Evolutionary conservation across 345 rosid species (phyloP).

Genomic region (Populus euphratica): DNA sequence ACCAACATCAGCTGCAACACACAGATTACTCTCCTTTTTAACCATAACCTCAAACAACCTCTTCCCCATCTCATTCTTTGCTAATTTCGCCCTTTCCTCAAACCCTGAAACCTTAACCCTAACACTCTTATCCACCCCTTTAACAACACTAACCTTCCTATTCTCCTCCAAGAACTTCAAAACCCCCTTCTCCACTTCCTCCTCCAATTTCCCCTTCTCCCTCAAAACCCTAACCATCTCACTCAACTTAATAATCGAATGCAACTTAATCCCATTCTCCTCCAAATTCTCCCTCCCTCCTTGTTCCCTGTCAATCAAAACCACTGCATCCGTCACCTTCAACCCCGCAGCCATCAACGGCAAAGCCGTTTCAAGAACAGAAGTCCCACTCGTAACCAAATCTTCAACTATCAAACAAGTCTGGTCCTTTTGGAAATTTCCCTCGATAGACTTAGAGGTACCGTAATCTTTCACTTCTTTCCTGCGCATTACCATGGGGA

Average conservation of each 20-base stretch:
- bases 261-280: conserved; percentile 70
- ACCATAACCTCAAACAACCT: conserved; percentile 78
- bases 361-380: conserved; percentile 84
- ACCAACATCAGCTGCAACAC: conserved; percentile 94
- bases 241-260: conserved; percentile 62
- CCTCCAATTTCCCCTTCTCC: conserved; percentile 72
- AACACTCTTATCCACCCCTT: conserved; percentile 35
- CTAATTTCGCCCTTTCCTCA: conserved; percentile 60
- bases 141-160: conserved; percentile 60
- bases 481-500: conserved; percentile 93
- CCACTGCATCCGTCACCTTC: conserved; percentile 81
- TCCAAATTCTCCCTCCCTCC: conserved; percentile 85
- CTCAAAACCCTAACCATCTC: conserved; percentile 86
- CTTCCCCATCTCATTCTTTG: conserved; percentile 73
- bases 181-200: conserved; percentile 55
- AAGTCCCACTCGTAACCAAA: conserved; percentile 83
- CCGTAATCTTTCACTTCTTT: conserved; percentile 90
- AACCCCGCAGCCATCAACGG: conserved; percentile 79
- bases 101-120: conserved; percentile 48
- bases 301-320: conserved; percentile 83
- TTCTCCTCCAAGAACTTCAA: conserved; percentile 75
- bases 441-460: conserved; percentile 82
- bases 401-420: conserved; percentile 75
- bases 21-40: conserved; percentile 80
- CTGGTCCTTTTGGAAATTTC: conserved; percentile 50